A percentile compares a stretch with the other conserved stretches of the same genome.
These are phyloP conservation scores for Boletus reticuloceps DNA, from an alignment of 768 basidiomycete species.

Conservation along the genomic window DNA sequence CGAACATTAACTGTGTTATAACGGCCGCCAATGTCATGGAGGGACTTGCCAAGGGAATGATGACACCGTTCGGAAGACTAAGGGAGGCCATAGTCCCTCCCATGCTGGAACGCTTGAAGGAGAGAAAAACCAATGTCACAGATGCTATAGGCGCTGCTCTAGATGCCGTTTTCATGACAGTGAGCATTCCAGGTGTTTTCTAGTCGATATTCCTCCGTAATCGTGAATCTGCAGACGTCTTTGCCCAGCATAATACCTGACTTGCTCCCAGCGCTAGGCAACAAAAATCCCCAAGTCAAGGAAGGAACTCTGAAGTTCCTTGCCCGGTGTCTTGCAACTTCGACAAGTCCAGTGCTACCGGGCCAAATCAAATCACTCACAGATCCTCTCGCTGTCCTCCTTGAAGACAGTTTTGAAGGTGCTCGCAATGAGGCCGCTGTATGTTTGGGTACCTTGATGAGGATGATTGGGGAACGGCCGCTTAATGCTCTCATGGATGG, in stretches of 20 bases:
- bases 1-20: conserved; percentile 95
- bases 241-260: conserved; percentile 83
- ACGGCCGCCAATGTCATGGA: conserved; percentile 84
- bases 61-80: conserved; percentile 69
- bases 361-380: conserved; percentile 80
- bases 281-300: conserved; percentile 97
- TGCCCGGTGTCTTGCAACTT: conserved; percentile 69
- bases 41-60: conserved; percentile 80
- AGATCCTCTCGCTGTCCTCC: conserved; percentile 66
- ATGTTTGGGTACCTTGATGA: conserved; percentile 89
- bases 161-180: conserved; percentile 84
- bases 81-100: conserved; percentile 68
- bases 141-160: conserved; percentile 86
- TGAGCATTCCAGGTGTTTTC: conserved; percentile 39
- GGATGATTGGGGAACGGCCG: conserved; percentile 92
- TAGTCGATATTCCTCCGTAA: not conserved
- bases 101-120: conserved; percentile 89
- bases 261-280: conserved; percentile 68
- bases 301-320: conserved; percentile 90
- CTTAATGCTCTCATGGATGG: conserved; percentile 84
- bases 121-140: conserved; percentile 86
- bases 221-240: conserved; percentile 51
- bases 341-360: conserved; percentile 65
- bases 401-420: conserved; percentile 88
- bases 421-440: conserved; percentile 89